Base-by-base conservation (phyloP, 495 filamentous ascomycete genomes). In the Cairneyella variabilis region DNA sequence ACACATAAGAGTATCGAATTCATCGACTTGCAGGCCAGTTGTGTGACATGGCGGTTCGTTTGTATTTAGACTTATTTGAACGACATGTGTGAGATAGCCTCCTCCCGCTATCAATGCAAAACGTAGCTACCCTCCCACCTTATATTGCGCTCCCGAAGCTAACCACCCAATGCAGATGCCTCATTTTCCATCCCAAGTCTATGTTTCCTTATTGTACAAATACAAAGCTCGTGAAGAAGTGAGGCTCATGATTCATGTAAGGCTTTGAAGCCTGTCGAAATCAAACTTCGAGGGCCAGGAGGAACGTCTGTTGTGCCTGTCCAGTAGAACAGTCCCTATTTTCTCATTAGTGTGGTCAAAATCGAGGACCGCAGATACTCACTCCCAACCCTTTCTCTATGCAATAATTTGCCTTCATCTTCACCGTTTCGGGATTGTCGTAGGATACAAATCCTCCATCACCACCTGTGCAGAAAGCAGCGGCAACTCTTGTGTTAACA, bases 391-490 rank as follows among this genome's bases (percentile, higher is more conserved):
- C 80, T 54, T 83, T 82, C 54, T 86, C 77, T 57, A 82, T 90
- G 64, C 84, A 91, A 62, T 83, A 93, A n/a, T 76, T 69, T 2
- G 88, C 90, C 68, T 96, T 96, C 67, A 86, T 80, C 67, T 78
- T 79, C n/a, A 95, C 90, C 11, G 89, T 92, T 18, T 83, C 79
- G 17, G 85, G 83, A 55, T 89, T 91, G 64, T 96, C 91, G 65
- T 95, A 96, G 6, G 81, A 88, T 23, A 96, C 82, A 61, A 91
- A 95, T 0, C 89, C 91, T 2, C 88, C 91, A 68, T 92, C 90
- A 2, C 77, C 83, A 18, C 90, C 90, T 11, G 84, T 69, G 58
- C 88, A 95, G 53, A 80, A 90, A 5, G 90, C 89, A 10, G 91
- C 88, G 8, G 78, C 73, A 22, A 68, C 61, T 16, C 80, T 66